Percentiles rank a stretch among this genome's conserved stretches.
phyloP scores from a whole-genome alignment of 257 asterid genomes.

The Nicotiana paniculata region DNA sequence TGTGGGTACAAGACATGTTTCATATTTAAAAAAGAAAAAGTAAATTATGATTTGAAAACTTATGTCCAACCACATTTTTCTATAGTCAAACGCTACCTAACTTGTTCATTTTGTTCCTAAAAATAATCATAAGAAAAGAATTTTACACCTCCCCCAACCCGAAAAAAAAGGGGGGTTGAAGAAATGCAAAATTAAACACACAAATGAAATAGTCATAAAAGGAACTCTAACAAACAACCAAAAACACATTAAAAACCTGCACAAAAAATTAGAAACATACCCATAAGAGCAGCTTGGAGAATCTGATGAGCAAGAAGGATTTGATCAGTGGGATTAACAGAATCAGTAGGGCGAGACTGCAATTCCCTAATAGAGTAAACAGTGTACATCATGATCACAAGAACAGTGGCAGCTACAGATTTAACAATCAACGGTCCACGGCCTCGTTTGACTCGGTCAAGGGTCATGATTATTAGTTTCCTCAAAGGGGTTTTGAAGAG shows the following conservation, averaged over 20 bases:
- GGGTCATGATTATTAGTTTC: constrained; percentile 26
- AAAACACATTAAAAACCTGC: not conserved
- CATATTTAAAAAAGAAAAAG: too few relatives aligned
- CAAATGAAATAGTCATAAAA: not conserved
- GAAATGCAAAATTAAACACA: not conserved
- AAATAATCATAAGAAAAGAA: not conserved
- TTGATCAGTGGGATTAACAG: constrained; percentile 20
- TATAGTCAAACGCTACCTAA: not conserved
- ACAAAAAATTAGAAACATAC: not conserved
- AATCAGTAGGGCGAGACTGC: constrained; percentile 20
- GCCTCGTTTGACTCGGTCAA: constrained; percentile 37
- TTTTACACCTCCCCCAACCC: not conserved
- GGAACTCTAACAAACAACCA: not conserved
- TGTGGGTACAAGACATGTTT: too few relatives aligned
- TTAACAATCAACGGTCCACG: constrained; percentile 33
- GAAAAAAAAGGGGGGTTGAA: not conserved
- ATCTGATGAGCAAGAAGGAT: constrained; percentile 14
- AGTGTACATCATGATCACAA: constrained; percentile 28
- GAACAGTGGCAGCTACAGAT: constrained; percentile 25
- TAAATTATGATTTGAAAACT: too few relatives aligned
- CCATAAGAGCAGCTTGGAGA: constrained; percentile 21
- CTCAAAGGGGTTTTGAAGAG: constrained; percentile 37
- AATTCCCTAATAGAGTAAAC: constrained; percentile 22
- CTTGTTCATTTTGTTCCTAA: not conserved
- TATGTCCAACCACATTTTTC: too few relatives aligned